Evolutionary conservation across 1,284 basidiomycete species (phyloP).

Genomic region (Malassezia nana): DNA sequence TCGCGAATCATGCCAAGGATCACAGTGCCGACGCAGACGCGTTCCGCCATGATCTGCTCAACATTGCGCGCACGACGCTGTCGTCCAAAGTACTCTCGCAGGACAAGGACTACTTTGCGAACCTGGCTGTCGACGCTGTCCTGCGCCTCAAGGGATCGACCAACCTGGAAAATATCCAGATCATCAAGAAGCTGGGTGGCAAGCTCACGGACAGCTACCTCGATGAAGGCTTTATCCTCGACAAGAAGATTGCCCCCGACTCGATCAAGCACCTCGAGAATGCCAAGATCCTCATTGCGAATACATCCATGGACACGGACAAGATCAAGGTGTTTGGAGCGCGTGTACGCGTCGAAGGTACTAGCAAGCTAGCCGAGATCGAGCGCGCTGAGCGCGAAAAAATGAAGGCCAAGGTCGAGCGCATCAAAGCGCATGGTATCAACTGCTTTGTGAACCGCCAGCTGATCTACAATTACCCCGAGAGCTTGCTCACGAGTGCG

Average conservation of each 20-base stretch:
- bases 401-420: slow-evolving; percentile 96
- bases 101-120: slow-evolving; percentile 97
- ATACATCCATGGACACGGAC: slow-evolving; percentile 99
- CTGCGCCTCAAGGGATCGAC: slow-evolving; percentile 88
- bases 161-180: slow-evolving; percentile 95
- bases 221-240: slow-evolving; percentile 96
- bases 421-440: slow-evolving; percentile 88
- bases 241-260: slow-evolving; percentile 90
- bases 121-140: slow-evolving; percentile 94
- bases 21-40: slow-evolving; percentile 61
- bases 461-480: slow-evolving; percentile 98
- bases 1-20: slow-evolving; percentile 72
- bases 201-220: slow-evolving; percentile 97
- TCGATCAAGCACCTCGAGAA: slow-evolving; percentile 90
- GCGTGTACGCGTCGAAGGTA: slow-evolving; percentile 85
- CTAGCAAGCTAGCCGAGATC: slow-evolving; percentile 91
- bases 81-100: slow-evolving; percentile 93
- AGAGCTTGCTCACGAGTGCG: slow-evolving; percentile 79
- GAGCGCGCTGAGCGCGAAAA: slow-evolving; percentile 97
- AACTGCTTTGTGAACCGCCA: slow-evolving; percentile 98
- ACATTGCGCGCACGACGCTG: slow-evolving; percentile 90
- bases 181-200: slow-evolving; percentile 98
- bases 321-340: slow-evolving; percentile 99
- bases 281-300: slow-evolving; percentile 91
- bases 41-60: slow-evolving; percentile 83